Conservation (phyloP, 2,329 filamentous ascomycete species). For the Fusarium globosum region DNA sequence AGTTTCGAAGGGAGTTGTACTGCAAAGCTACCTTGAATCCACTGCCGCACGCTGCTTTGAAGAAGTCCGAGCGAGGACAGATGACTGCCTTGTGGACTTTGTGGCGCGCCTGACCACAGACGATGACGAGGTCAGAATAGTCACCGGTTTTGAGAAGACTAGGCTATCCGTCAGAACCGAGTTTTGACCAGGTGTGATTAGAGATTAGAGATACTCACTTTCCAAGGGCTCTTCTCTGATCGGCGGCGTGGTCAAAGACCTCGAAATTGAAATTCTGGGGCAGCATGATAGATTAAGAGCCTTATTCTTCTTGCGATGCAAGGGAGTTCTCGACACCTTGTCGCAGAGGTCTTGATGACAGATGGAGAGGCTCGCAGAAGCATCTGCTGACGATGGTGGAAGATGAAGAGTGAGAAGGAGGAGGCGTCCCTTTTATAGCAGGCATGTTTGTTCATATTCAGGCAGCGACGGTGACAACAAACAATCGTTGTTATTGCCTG, state of each 20-base stretch:
- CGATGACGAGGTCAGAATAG: background rate
- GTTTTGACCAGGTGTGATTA: no score
- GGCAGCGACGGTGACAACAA: background rate
- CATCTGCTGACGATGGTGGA: no score
- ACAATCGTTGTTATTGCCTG: no score
- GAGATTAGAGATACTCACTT: background rate
- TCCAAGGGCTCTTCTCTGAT: background rate
- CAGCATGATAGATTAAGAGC: accelerated
- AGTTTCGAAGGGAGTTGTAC: accelerated
- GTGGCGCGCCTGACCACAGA: background rate
- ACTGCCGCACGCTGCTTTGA: background rate
- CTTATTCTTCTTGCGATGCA: no score
- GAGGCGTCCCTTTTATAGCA: background rate
- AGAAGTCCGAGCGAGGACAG: background rate
- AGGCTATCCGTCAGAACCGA: accelerated
- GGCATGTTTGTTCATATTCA: background rate
- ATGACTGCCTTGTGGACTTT: background rate
- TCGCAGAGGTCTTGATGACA: background rate
- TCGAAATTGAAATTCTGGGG: accelerated
- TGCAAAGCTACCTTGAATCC: background rate
- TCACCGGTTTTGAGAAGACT: background rate
- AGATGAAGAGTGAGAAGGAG: no score
- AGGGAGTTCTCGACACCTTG: no score
- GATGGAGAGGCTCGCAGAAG: no score
- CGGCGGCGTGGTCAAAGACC: background rate